A percentile compares a stretch with the other conserved stretches of the same genome.
These are phyloP conservation scores for Manihot esculenta DNA, from an alignment of 441 rosid genomes.

Conservation along the genomic window DNA sequence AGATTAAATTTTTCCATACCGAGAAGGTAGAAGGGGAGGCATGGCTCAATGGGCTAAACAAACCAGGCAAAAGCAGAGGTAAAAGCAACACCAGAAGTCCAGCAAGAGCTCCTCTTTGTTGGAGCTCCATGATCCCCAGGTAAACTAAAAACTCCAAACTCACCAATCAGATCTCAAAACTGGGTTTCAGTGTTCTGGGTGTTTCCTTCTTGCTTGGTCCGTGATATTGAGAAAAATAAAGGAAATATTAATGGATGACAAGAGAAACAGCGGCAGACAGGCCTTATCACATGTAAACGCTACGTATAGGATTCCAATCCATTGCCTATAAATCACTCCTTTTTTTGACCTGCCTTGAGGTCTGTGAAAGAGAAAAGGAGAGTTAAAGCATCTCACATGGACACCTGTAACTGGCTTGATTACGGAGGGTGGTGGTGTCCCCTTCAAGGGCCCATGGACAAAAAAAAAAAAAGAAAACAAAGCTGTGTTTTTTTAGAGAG, in stretches of 20 bases:
- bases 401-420: constrained; percentile 24
- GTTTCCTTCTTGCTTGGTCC: neutral
- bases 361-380: constrained; percentile 11
- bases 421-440: constrained; percentile 17
- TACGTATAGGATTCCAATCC: no score
- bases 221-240: neutral
- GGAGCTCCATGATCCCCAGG: constrained; percentile 22
- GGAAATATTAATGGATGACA: constrained; percentile 11
- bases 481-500: no score
- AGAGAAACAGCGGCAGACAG: neutral
- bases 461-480: no score
- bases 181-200: neutral
- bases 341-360: neutral
- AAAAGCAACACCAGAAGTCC: constrained; percentile 42
- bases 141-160: neutral
- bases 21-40: constrained; percentile 50
- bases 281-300: constrained; percentile 16
- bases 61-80: constrained; percentile 34
- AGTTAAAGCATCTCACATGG: constrained; percentile 24
- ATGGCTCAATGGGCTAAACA: constrained; percentile 39
- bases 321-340: neutral
- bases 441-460: constrained; percentile 6
- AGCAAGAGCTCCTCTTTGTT: constrained; percentile 39
- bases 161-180: constrained; percentile 20
- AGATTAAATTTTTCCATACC: constrained; percentile 30